Percentiles rank a stretch among this genome's conserved stretches.
Evolutionary conservation across 768 basidiomycete genomes (phyloP).

Genomic region (Clitopilus hobsonii): DNA sequence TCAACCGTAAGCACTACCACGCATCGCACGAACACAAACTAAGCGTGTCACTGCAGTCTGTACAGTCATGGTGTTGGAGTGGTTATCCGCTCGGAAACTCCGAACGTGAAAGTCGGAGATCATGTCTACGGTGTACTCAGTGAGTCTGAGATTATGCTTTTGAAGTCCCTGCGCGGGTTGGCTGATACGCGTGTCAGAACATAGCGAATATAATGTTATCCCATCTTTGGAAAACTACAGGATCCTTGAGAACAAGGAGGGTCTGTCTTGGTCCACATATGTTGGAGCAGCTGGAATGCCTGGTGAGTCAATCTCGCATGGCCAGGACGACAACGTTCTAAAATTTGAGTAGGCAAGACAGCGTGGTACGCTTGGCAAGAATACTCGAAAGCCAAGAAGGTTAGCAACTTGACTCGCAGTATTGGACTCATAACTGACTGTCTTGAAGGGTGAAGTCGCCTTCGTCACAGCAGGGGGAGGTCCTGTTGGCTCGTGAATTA

Average conservation of each 20-base stretch:
- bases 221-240: constrained; percentile 14
- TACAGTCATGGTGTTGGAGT: constrained; percentile 34
- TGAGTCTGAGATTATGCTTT: constrained; percentile 11
- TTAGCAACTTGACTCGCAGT: constrained; percentile 4
- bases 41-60: constrained; percentile 14
- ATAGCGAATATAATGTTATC: constrained; percentile 35
- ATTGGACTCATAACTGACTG: not conserved
- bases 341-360: constrained; percentile 27
- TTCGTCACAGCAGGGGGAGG: constrained; percentile 40
- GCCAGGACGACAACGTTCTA: too few relatives aligned
- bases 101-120: constrained; percentile 28
- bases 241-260: constrained; percentile 34
- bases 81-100: constrained; percentile 37
- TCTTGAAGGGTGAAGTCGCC: constrained; percentile 30
- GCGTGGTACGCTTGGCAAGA: constrained; percentile 38
- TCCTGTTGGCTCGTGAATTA: constrained; percentile 56
- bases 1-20: constrained; percentile 27
- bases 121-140: constrained; percentile 33
- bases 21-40: not conserved
- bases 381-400: constrained; percentile 31
- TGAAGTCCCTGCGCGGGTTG: too few relatives aligned
- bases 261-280: constrained; percentile 44
- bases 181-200: too few relatives aligned
- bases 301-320: constrained; percentile 10
- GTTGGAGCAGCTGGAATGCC: constrained; percentile 53